phyloP scores from a whole-genome alignment of 345 rosid species.

The Brassica napus region DNA sequence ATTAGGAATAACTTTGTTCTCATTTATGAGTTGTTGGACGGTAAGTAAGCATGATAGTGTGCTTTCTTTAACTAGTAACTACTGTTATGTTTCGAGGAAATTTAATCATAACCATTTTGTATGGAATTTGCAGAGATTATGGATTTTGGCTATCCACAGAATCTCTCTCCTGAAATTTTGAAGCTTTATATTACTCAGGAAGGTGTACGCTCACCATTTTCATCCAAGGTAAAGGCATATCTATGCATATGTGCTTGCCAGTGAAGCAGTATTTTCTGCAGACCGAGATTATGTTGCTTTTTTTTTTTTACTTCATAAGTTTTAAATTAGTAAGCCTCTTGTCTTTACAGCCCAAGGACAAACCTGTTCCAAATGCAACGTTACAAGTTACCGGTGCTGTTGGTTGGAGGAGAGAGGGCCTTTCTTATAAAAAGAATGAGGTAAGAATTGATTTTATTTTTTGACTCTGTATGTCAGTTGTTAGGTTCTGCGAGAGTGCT shows the following conservation, averaged over 20 bases:
- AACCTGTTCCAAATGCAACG: slow-evolving; percentile 96
- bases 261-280: neutral
- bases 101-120: neutral
- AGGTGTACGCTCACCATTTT: slow-evolving; percentile 96
- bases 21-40: slow-evolving; percentile 95
- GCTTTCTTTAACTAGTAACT: neutral
- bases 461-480: neutral
- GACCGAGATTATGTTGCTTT: slow-evolving; percentile 11
- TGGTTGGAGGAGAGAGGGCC: slow-evolving; percentile 99
- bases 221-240: slow-evolving; percentile 46
- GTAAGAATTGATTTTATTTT: slow-evolving; percentile 41
- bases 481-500: neutral
- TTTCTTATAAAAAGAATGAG: slow-evolving; percentile 94
- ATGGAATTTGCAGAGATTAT: slow-evolving; percentile 71
- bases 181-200: slow-evolving; percentile 98
- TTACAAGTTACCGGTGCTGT: slow-evolving; percentile 99
- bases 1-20: slow-evolving; percentile 93
- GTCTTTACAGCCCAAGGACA: slow-evolving; percentile 61
- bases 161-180: slow-evolving; percentile 95
- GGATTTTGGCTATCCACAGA: slow-evolving; percentile 98
- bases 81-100: neutral
- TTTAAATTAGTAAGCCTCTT: neutral
- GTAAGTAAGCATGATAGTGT: slow-evolving; percentile 47
- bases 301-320: neutral
- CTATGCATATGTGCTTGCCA: neutral